These are phyloP conservation scores for Neonectria ditissima DNA, from an alignment of 2,329 filamentous ascomycete genomes.

Conservation along the genomic window DNA sequence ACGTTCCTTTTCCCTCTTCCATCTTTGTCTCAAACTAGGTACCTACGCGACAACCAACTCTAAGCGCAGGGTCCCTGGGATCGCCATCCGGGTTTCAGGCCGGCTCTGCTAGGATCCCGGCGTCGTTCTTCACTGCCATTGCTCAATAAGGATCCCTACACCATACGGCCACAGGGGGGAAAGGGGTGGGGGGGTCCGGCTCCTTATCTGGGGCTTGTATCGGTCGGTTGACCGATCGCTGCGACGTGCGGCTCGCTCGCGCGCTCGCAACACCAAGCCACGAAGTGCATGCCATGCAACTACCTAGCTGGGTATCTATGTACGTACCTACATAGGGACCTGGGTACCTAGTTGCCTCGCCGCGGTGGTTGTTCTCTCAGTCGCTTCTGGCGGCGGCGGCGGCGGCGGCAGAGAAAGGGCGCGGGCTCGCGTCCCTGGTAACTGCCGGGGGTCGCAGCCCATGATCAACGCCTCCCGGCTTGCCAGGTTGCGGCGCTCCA, in stretches of 20 bases:
- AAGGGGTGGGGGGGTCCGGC: too few relatives aligned
- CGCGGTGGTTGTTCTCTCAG: constrained; percentile 12
- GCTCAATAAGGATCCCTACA: background rate
- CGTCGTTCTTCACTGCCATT: constrained; percentile 2
- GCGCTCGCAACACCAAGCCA: background rate
- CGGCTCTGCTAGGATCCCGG: background rate
- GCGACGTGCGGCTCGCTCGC: background rate
- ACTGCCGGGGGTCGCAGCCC: background rate
- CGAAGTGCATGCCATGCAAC: background rate
- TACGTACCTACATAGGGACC: too few relatives aligned
- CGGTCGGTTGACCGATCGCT: background rate
- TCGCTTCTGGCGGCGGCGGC: too few relatives aligned
- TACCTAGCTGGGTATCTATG: too few relatives aligned
- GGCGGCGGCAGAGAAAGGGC: constrained; percentile 11
- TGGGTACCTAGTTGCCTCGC: constrained; percentile 13
- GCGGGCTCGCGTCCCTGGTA: constrained; percentile 3
- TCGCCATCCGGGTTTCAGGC: background rate
- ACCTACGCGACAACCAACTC: too few relatives aligned
- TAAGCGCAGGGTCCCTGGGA: background rate
- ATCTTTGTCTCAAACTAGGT: too few relatives aligned
- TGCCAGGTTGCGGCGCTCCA: constrained; percentile 14
- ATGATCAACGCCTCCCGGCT: constrained; percentile 20
- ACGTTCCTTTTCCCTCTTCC: constrained; percentile 1
- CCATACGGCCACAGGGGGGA: constrained; percentile 10
- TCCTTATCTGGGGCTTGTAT: constrained; percentile 12